Percentiles rank a stretch among this genome's conserved stretches.
Evolutionary conservation across 78 protist species (phyloP).

Genomic region (Chrysochromulina parva): DNA sequence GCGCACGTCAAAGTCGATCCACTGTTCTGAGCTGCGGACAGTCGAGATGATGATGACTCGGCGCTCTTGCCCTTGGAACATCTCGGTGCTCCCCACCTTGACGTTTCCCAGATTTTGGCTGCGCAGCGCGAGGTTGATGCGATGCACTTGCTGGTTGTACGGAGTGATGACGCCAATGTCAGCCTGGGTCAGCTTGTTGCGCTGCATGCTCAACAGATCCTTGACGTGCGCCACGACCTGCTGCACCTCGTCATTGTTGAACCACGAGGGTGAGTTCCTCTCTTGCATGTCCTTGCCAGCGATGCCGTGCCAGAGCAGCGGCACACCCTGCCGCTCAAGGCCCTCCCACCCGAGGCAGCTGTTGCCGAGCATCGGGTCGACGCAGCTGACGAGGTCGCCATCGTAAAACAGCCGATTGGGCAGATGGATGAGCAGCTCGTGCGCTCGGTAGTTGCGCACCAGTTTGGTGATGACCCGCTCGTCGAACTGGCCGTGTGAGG

Average conservation of each 20-base stretch:
- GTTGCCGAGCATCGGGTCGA: neutral
- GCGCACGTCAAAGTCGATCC: neutral
- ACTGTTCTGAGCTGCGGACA: slow-evolving; percentile 25
- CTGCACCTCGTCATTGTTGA: slow-evolving; percentile 23
- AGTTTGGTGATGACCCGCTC: slow-evolving; percentile 10
- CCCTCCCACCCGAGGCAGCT: neutral
- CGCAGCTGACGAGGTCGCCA: slow-evolving; percentile 1
- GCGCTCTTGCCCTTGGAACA: slow-evolving; percentile 56
- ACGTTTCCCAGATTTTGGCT: neutral
- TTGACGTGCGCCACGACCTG: neutral
- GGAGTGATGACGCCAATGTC: slow-evolving; percentile 47
- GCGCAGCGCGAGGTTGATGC: neutral
- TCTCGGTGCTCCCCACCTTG: slow-evolving; percentile 38
- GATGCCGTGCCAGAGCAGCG: slow-evolving; percentile 38
- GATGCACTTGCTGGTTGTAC: slow-evolving; percentile 35
- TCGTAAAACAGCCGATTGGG: slow-evolving; percentile 40
- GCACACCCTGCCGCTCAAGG: neutral
- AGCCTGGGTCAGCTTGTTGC: neutral
- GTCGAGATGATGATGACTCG: slow-evolving; percentile 48
- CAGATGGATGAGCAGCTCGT: slow-evolving; percentile 31
- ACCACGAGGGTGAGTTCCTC: slow-evolving; percentile 43
- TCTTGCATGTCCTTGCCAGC: slow-evolving; percentile 30
- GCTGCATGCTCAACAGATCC: neutral
- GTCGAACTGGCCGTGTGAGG: slow-evolving; percentile 13
- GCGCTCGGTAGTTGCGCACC: slow-evolving; percentile 50